Evolutionary conservation across 108 stramenopile genomes (phyloP).

Genomic region (Fistulifera solaris): DNA sequence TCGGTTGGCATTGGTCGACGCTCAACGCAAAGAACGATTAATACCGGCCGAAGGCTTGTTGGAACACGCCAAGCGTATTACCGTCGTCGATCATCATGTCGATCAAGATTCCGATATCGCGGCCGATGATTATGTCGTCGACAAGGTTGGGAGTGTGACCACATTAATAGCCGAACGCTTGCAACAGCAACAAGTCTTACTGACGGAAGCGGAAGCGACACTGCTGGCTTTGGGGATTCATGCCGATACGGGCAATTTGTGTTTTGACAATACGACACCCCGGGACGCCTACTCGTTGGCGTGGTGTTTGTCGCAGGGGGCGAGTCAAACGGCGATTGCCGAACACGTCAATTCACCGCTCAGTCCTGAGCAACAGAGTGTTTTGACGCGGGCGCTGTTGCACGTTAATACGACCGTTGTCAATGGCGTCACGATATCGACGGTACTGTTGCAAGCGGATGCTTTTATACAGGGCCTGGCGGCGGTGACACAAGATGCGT

Average conservation of each 20-base stretch:
- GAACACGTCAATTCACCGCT: conserved; percentile 78
- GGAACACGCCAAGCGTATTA: conserved; percentile 65
- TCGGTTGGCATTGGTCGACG: conserved; percentile 83
- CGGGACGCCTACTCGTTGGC: conserved; percentile 83
- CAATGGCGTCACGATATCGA: conserved; percentile 81
- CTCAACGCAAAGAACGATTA: conserved; percentile 79
- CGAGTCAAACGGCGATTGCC: conserved; percentile 87
- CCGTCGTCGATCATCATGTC: conserved; percentile 89
- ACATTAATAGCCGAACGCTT: conserved; percentile 80
- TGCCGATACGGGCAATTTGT: conserved; percentile 88
- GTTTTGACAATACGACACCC: conserved; percentile 88
- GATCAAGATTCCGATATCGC: conserved; percentile 83
- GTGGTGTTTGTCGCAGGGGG: conserved; percentile 87
- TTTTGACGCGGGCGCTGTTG: conserved; percentile 80
- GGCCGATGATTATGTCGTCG: conserved; percentile 72
- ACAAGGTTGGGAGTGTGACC: conserved; percentile 82
- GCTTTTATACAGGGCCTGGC: conserved; percentile 90
- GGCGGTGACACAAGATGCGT: conserved; percentile 83
- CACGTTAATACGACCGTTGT: conserved; percentile 65
- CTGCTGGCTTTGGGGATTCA: conserved; percentile 88
- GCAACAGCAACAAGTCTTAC: conserved; percentile 30
- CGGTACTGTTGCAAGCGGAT: conserved; percentile 77
- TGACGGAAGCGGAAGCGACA: conserved; percentile 85
- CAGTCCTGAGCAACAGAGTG: conserved; percentile 71
- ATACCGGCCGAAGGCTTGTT: conserved; percentile 77